phyloP scores from a whole-genome alignment of 1,284 basidiomycete genomes.

The Neotropicomus parvogracilis region DNA sequence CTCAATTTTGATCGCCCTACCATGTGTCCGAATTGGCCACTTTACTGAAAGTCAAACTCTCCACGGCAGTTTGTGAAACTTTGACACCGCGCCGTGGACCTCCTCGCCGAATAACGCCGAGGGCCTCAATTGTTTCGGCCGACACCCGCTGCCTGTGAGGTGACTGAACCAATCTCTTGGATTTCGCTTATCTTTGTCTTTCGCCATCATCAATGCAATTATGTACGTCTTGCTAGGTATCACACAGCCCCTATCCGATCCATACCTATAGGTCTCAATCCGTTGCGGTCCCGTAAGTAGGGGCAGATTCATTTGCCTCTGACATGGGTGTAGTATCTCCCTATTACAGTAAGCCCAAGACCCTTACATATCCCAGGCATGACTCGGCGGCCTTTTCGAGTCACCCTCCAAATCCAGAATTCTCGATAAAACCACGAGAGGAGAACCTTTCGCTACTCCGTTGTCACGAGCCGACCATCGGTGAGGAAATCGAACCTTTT shows the following conservation, averaged over 20 bases:
- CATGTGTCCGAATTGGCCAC: background rate
- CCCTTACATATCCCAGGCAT: background rate
- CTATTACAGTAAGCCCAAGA: background rate
- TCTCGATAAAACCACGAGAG: background rate
- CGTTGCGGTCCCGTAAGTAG: background rate
- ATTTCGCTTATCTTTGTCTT: too few relatives aligned
- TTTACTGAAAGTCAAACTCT: too few relatives aligned
- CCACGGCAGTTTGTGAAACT: too few relatives aligned
- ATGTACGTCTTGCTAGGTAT: too few relatives aligned
- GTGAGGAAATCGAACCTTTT: background rate
- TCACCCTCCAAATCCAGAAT: background rate
- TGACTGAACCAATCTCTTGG: too few relatives aligned
- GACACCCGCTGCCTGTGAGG: too few relatives aligned
- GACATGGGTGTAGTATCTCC: background rate
- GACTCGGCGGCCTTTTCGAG: too few relatives aligned
- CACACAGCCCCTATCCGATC: background rate
- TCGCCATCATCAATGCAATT: too few relatives aligned
- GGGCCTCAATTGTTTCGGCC: too few relatives aligned
- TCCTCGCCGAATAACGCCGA: too few relatives aligned
- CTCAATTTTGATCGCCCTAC: background rate
- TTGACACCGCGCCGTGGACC: too few relatives aligned
- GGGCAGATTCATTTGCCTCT: background rate
- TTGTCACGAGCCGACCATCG: background rate
- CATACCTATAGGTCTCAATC: background rate
- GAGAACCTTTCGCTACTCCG: background rate